These are phyloP conservation scores for Alternaria solani DNA, from an alignment of 2,329 filamentous ascomycete genomes.

Conservation along the genomic window DNA sequence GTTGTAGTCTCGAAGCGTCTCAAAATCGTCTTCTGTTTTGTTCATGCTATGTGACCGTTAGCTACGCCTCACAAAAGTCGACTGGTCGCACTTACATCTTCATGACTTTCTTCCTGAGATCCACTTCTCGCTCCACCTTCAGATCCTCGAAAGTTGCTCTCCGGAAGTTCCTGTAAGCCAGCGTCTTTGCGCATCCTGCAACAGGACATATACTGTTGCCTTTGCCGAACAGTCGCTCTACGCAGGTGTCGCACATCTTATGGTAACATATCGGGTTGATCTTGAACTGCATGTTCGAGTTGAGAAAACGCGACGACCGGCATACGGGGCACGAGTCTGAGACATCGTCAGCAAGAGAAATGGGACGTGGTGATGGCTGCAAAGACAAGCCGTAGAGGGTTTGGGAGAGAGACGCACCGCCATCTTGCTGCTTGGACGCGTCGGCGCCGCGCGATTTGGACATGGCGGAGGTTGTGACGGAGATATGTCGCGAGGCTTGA, in stretches of 20 bases:
- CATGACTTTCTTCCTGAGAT: slow-evolving; percentile 83
- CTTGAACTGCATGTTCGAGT: slow-evolving; percentile 90
- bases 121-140: slow-evolving; percentile 87
- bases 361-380: slow-evolving; percentile 25
- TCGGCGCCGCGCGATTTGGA: slow-evolving; percentile 45
- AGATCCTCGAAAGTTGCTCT: slow-evolving; percentile 91
- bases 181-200: slow-evolving; percentile 83
- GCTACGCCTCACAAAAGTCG: background rate
- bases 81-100: slow-evolving; percentile 53
- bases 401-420: slow-evolving; percentile 49
- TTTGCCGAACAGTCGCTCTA: slow-evolving; percentile 90
- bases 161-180: slow-evolving; percentile 85
- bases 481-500: slow-evolving; percentile 3
- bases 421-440: slow-evolving; percentile 47
- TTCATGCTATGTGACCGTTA: slow-evolving; percentile 71
- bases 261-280: slow-evolving; percentile 99
- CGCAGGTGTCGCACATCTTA: slow-evolving; percentile 96
- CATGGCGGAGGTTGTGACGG: slow-evolving; percentile 38
- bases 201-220: slow-evolving; percentile 94
- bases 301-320: slow-evolving; percentile 96
- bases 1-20: slow-evolving; percentile 83
- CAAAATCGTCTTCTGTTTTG: slow-evolving; percentile 88
- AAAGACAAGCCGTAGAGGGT: slow-evolving; percentile 43
- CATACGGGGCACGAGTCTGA: slow-evolving; percentile 92
- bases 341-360: slow-evolving; percentile 36